These are phyloP conservation scores for Verbena officinalis DNA, from an alignment of 257 asterid genomes.

Conservation along the genomic window DNA sequence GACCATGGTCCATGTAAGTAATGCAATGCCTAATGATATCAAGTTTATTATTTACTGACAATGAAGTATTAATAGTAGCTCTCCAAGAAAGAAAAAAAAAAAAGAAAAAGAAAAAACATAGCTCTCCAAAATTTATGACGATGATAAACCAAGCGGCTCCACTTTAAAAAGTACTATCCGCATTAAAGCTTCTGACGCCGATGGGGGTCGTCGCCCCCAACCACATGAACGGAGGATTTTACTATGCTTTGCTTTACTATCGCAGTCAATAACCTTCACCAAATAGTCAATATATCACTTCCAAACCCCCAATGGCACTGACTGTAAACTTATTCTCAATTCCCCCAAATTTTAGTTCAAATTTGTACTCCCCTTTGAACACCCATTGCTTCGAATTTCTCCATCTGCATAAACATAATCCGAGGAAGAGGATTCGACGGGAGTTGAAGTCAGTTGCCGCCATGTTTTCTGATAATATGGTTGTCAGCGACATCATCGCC, in stretches of 20 bases:
- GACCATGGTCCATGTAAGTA: too few relatives aligned
- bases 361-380: constrained; percentile 14
- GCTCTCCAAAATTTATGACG: too few relatives aligned
- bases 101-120: too few relatives aligned
- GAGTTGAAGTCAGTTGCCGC: constrained; percentile 34
- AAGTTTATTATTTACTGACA: too few relatives aligned
- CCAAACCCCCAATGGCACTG: constrained; percentile 29
- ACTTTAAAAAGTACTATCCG: too few relatives aligned
- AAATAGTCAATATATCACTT: neutral
- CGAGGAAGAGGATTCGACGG: constrained; percentile 35
- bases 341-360: constrained; percentile 25
- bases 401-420: constrained; percentile 32
- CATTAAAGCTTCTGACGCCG: too few relatives aligned
- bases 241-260: neutral
- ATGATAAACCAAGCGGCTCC: too few relatives aligned
- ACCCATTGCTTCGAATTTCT: constrained; percentile 11
- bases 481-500: constrained; percentile 48
- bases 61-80: too few relatives aligned
- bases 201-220: constrained; percentile 4
- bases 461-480: constrained; percentile 45
- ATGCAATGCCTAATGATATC: too few relatives aligned
- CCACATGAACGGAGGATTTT: constrained; percentile 2
- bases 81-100: too few relatives aligned
- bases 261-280: neutral
- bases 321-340: constrained; percentile 25